Conservation (phyloP, 345 rosid species). For the Salix suchowensis region DNA sequence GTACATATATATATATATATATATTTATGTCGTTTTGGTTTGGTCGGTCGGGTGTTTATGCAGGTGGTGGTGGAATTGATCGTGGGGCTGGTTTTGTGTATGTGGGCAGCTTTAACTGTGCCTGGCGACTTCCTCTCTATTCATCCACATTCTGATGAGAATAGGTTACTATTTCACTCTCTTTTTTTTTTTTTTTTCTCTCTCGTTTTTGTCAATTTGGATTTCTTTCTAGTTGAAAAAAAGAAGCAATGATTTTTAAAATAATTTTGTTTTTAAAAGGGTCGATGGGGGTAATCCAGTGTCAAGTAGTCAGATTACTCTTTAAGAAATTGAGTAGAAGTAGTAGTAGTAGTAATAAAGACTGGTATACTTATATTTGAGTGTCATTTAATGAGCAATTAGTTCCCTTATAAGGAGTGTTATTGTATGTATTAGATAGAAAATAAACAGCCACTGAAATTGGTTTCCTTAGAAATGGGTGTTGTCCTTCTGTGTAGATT, state of each 20-base stretch:
- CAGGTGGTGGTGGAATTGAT: constrained; percentile 80
- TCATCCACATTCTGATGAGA: constrained; percentile 88
- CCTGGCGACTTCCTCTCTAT: constrained; percentile 85
- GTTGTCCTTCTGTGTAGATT: not conserved
- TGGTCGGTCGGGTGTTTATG: constrained; percentile 6
- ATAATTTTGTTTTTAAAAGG: too few relatives aligned
- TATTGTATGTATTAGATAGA: not conserved
- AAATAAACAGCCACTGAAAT: not conserved
- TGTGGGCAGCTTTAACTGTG: constrained; percentile 88
- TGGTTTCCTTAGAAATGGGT: not conserved
- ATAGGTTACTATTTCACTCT: constrained; percentile 44
- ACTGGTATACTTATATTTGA: not conserved
- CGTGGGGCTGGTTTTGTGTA: constrained; percentile 62
- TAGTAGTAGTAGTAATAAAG: not conserved
- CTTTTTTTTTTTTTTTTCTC: not conserved
- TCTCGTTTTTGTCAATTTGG: not conserved
- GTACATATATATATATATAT: too few relatives aligned
- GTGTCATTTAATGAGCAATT: not conserved
- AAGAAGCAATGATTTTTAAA: too few relatives aligned
- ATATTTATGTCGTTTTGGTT: not conserved
- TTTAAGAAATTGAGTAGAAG: not conserved
- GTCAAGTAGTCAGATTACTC: not conserved
- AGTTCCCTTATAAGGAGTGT: not conserved
- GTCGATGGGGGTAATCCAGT: not conserved
- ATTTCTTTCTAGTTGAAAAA: not conserved